Percentiles rank a stretch among this genome's conserved stretches.
Evolutionary conservation across 2,329 filamentous ascomycete species (phyloP).

Genomic region (Xylaria arbuscula): DNA sequence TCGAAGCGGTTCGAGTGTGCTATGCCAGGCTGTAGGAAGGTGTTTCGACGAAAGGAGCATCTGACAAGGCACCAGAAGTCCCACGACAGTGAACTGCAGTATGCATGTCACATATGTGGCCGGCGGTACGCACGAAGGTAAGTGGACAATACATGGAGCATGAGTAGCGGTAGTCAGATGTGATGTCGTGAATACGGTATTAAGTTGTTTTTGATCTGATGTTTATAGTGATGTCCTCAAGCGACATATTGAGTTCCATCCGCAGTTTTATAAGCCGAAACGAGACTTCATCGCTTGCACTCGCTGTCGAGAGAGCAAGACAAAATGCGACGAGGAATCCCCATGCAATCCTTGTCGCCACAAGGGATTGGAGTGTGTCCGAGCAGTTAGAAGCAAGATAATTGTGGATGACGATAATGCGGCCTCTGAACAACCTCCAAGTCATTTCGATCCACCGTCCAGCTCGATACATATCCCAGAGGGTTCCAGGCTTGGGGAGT

Average conservation of each 20-base stretch:
- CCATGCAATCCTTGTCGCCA: conserved; percentile 40
- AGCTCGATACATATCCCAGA: conserved; percentile 4
- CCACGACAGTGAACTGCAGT: conserved; percentile 42
- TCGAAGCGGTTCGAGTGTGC: conserved; percentile 40
- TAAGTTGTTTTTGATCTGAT: conserved; percentile 14
- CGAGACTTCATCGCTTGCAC: conserved; percentile 36
- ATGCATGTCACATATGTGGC: conserved; percentile 44
- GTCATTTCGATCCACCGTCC: conserved; percentile 2
- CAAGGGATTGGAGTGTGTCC: conserved; percentile 39
- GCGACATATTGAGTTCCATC: conserved; percentile 43
- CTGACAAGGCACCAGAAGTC: conserved; percentile 45
- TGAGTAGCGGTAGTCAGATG: no score
- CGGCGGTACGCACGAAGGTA: conserved; percentile 45
- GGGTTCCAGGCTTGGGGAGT: conserved; percentile 22
- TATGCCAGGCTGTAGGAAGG: conserved; percentile 41
- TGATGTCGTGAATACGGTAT: not conserved
- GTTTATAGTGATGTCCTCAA: conserved; percentile 43
- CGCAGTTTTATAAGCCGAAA: conserved; percentile 32
- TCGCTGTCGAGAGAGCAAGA: conserved; percentile 41
- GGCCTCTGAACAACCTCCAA: conserved; percentile 1
- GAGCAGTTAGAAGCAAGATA: conserved; percentile 12
- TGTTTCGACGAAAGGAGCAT: conserved; percentile 46
- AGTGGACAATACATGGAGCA: not conserved
- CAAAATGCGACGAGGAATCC: conserved; percentile 40
- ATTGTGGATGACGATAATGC: not conserved